Conservation (phyloP, 2,329 filamentous ascomycete species). For the Penicillium sp. region DNA sequence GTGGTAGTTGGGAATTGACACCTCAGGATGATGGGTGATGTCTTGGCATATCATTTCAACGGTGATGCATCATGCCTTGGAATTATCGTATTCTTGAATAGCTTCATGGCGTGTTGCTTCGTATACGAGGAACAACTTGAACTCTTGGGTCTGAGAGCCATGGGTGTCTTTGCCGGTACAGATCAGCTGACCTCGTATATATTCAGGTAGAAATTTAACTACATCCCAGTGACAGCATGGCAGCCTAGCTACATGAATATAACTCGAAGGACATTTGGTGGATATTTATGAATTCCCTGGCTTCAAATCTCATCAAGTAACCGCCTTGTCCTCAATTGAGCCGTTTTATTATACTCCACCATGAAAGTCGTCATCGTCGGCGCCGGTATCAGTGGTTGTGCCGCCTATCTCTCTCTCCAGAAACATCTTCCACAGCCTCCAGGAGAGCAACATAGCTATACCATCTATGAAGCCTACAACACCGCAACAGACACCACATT, state of each 20-base stretch:
- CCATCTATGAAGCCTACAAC: constrained; percentile 48
- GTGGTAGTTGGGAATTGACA: background rate
- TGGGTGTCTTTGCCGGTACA: background rate
- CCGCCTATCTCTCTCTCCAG: constrained; percentile 44
- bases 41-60: no score
- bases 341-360: background rate
- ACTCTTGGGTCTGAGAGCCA: background rate
- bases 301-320: no score
- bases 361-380: constrained; percentile 52
- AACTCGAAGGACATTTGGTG: background rate
- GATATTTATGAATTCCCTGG: no score
- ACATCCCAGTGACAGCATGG: background rate
- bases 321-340: no score
- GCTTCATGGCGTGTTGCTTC: background rate
- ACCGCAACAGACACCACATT: constrained; percentile 30
- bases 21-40: background rate
- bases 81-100: no score
- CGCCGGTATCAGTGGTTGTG: constrained; percentile 47
- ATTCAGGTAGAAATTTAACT: background rate
- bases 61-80: no score
- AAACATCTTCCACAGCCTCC: constrained; percentile 41
- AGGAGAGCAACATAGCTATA: constrained; percentile 33
- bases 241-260: background rate
- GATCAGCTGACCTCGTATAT: constrained; percentile 13
- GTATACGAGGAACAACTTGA: no score